Evolutionary conservation across 1,284 basidiomycete genomes (phyloP).

Genomic region (Pseudozyma thailandica): DNA sequence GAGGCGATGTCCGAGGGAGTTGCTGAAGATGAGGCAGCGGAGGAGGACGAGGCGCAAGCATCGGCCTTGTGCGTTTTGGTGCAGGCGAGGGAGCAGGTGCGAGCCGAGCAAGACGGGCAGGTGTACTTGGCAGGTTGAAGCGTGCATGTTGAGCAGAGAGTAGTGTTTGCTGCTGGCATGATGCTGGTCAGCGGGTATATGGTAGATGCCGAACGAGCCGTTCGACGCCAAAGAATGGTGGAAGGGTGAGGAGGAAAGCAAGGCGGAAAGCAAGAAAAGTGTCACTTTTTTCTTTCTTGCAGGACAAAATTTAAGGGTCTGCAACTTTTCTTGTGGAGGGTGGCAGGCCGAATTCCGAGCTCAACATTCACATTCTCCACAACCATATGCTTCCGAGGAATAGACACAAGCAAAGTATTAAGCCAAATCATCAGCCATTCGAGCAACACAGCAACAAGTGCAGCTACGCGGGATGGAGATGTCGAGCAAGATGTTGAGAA

Average conservation of each 20-base stretch:
- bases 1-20: background rate
- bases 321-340: background rate
- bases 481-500: constrained; percentile 2
- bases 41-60: background rate
- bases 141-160: constrained; percentile 13
- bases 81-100: constrained; percentile 34
- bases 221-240: background rate
- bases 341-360: background rate
- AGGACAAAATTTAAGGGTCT: constrained; percentile 2
- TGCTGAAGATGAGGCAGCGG: background rate
- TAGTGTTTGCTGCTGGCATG: constrained; percentile 28
- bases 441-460: too few relatives aligned
- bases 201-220: too few relatives aligned
- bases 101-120: constrained; percentile 26
- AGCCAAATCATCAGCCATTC: background rate
- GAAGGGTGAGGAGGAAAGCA: constrained; percentile 1
- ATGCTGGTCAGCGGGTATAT: too few relatives aligned
- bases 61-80: constrained; percentile 28
- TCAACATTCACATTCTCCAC: background rate
- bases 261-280: background rate
- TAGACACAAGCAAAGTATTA: background rate
- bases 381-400: too few relatives aligned
- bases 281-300: constrained; percentile 3
- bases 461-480: background rate
- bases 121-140: constrained; percentile 33